Evolutionary conservation across 2,329 filamentous ascomycete genomes (phyloP).

Genomic region (Ophiocordyceps camponoti-leonardi): DNA sequence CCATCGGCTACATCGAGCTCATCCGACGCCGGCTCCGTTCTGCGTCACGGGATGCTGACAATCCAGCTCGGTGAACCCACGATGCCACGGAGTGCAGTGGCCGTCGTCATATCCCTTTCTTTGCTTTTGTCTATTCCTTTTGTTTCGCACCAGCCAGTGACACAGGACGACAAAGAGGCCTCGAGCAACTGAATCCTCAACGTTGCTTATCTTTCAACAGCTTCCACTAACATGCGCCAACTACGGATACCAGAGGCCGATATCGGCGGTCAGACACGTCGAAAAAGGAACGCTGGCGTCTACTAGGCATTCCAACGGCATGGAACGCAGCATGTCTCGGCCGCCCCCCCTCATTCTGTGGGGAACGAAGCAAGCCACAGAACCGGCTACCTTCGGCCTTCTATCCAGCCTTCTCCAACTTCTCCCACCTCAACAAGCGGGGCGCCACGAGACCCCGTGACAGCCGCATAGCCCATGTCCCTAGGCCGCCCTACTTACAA

Average conservation of each 20-base stretch:
- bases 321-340: conserved; percentile 10
- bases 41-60: conserved; percentile 5
- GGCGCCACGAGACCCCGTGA: conserved; percentile 8
- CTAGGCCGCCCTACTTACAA: not conserved
- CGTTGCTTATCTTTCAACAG: not conserved
- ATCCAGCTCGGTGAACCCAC: conserved; percentile 3
- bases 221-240: not conserved
- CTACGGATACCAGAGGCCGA: not conserved
- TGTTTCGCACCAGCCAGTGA: not conserved
- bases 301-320: conserved; percentile 4
- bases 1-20: conserved; percentile 59
- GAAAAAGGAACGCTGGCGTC: not conserved
- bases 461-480: conserved; percentile 2
- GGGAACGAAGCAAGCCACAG: conserved; percentile 5
- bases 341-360: not conserved
- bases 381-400: conserved; percentile 9
- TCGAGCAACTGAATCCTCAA: not conserved
- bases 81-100: not conserved
- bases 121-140: not conserved
- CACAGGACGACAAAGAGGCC: not conserved
- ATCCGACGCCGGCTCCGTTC: conserved; percentile 26
- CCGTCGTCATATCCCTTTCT: not conserved
- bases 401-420: not conserved
- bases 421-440: conserved; percentile 1
- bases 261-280: not conserved